Conservation (phyloP, 225 moss, liverwort and hornwort species). For the Lunularia cruciata region DNA sequence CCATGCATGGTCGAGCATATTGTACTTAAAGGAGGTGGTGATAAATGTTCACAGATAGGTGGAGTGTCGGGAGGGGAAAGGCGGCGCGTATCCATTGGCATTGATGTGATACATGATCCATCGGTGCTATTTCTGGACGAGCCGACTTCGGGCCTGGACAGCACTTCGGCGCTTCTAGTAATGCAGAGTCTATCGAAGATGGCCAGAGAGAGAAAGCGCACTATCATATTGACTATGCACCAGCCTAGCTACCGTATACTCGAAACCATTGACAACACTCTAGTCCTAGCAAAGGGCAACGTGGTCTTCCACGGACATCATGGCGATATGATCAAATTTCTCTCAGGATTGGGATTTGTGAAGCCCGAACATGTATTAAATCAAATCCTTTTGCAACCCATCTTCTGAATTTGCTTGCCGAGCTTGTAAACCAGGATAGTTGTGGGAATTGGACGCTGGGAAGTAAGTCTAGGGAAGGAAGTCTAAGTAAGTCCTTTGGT, state of each 20-base stretch:
- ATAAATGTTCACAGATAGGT: conserved; percentile 48
- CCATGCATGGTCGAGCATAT: conserved; percentile 28
- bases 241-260: conserved; percentile 75
- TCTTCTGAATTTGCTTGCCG: no score
- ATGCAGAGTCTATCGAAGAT: conserved; percentile 60
- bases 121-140: conserved; percentile 80
- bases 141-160: conserved; percentile 85
- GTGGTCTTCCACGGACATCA: conserved; percentile 64
- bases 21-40: no score
- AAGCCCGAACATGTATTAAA: no score
- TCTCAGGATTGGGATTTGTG: no score
- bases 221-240: conserved; percentile 69
- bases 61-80: conserved; percentile 85
- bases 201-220: conserved; percentile 55
- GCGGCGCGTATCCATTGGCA: conserved; percentile 84
- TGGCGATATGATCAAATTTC: conserved; percentile 55
- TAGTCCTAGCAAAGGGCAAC: conserved; percentile 63
- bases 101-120: conserved; percentile 83
- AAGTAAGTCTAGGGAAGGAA: conserved; percentile 9
- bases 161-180: conserved; percentile 69
- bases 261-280: conserved; percentile 46
- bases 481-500: no score
- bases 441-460: conserved; percentile 48
- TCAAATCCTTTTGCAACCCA: no score
- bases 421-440: no score